Percentiles rank a stretch among this genome's conserved stretches.
Conservation (phyloP, 1,284 basidiomycete species). For the Stereum hirsutum region DNA sequence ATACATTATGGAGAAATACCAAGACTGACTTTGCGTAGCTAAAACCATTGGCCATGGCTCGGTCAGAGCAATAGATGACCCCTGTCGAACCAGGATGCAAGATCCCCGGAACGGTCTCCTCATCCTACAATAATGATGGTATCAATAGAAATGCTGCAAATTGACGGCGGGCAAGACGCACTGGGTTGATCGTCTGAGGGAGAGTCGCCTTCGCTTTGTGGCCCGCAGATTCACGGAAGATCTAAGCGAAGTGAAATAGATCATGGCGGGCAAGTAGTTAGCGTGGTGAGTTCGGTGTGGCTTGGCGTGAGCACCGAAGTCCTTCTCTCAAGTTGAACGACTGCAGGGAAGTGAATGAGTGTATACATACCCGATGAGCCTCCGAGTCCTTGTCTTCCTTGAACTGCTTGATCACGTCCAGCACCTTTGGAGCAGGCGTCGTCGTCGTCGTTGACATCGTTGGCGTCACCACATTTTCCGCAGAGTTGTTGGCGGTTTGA, state of each 20-base stretch:
- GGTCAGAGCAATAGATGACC: conserved; percentile 84
- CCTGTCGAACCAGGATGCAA: conserved; percentile 70
- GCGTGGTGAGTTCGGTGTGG: background rate
- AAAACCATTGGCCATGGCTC: conserved; percentile 85
- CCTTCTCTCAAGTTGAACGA: background rate
- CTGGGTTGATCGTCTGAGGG: conserved; percentile 64
- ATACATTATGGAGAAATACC: no score
- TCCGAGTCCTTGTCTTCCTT: conserved; percentile 75
- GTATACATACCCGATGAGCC: conserved; percentile 63
- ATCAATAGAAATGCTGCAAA: background rate
- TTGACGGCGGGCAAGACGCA: conserved; percentile 19
- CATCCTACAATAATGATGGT: conserved; percentile 52
- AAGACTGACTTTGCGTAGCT: no score
- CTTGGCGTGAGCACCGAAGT: background rate
- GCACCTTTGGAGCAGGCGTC: conserved; percentile 5
- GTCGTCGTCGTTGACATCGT: background rate
- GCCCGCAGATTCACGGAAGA: conserved; percentile 62
- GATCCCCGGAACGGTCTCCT: conserved; percentile 80
- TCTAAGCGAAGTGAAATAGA: conserved; percentile 28
- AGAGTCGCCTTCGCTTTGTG: conserved; percentile 48
- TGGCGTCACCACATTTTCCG: background rate
- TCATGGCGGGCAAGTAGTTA: no score
- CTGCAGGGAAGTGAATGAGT: background rate
- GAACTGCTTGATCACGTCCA: conserved; percentile 29
- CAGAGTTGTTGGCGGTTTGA: background rate